phyloP scores from a whole-genome alignment of 768 basidiomycete species.

The Xerocomellus amylosporus region DNA sequence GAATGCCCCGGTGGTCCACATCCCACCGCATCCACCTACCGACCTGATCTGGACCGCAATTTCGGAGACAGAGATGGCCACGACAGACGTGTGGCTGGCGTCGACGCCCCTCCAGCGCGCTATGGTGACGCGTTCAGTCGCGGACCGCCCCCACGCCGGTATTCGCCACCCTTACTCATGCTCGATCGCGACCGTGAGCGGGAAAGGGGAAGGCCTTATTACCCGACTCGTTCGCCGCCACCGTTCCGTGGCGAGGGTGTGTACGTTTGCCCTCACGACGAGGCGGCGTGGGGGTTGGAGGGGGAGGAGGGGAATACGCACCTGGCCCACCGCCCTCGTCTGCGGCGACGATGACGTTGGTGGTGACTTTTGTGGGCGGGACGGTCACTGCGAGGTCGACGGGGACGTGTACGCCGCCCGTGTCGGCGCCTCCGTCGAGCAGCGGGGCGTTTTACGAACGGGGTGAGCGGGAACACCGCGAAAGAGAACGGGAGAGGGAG shows the following conservation, averaged over 20 bases:
- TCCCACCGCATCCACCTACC: constrained; percentile 28
- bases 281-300: too few relatives aligned
- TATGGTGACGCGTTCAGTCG: constrained; percentile 35
- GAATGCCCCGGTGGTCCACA: constrained; percentile 27
- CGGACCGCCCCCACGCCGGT: constrained; percentile 11
- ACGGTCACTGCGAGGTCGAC: too few relatives aligned
- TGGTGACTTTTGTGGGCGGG: too few relatives aligned
- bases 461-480: too few relatives aligned
- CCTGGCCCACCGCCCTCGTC: too few relatives aligned
- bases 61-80: constrained; percentile 32
- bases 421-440: too few relatives aligned
- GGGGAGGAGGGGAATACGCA: too few relatives aligned
- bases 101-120: constrained; percentile 33
- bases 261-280: too few relatives aligned
- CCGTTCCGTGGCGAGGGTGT: constrained; percentile 24
- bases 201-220: constrained; percentile 29
- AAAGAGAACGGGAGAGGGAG: too few relatives aligned
- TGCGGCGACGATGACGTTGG: too few relatives aligned
- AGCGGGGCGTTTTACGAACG: too few relatives aligned
- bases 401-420: constrained; percentile 24
- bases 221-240: constrained; percentile 33
- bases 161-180: constrained; percentile 29
- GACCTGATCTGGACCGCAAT: constrained; percentile 38
- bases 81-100: constrained; percentile 37
- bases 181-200: constrained; percentile 35